Conservation (phyloP, 148 eudicot genomes). For the Diospyros kaki region DNA sequence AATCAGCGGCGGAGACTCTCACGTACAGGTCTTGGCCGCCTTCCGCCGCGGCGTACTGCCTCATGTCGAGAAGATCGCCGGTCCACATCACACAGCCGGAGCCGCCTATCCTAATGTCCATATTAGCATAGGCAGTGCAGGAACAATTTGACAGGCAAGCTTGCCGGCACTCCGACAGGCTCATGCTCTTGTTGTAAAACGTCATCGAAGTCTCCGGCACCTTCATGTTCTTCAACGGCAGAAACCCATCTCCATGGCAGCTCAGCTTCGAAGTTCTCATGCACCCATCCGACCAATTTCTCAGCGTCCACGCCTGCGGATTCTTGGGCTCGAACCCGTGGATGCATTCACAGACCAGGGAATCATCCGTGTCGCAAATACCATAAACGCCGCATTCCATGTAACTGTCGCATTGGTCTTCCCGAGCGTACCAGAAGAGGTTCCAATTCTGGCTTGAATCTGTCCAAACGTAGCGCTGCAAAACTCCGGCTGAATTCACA, state of each 20-base stretch:
- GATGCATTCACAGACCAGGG: constrained; percentile 47
- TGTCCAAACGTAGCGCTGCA: constrained; percentile 47
- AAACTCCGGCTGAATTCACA: constrained; percentile 27
- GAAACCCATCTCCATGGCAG: constrained; percentile 51
- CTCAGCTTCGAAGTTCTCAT: constrained; percentile 23
- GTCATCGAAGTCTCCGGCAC: constrained; percentile 47
- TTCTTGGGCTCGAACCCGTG: constrained; percentile 41
- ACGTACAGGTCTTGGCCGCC: constrained; percentile 51
- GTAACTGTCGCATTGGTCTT: constrained; percentile 60
- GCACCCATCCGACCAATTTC: constrained; percentile 63
- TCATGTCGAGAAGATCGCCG: constrained; percentile 38
- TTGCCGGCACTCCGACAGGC: constrained; percentile 35
- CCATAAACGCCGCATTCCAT: constrained; percentile 48
- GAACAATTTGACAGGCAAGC: constrained; percentile 49
- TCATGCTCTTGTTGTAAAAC: constrained; percentile 28
- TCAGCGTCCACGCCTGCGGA: constrained; percentile 44
- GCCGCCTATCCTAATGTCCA: constrained; percentile 25
- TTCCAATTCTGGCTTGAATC: constrained; percentile 34
- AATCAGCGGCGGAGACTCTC: constrained; percentile 32
- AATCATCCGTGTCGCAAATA: constrained; percentile 37
- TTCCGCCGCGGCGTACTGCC: constrained; percentile 30
- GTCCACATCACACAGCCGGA: constrained; percentile 49
- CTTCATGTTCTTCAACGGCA: constrained; percentile 42
- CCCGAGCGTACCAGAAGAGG: constrained; percentile 55
- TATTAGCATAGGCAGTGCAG: constrained; percentile 50